Evolutionary conservation across 352 stramenopile species (phyloP).

Genomic region (Pythium vanterpoolii): DNA sequence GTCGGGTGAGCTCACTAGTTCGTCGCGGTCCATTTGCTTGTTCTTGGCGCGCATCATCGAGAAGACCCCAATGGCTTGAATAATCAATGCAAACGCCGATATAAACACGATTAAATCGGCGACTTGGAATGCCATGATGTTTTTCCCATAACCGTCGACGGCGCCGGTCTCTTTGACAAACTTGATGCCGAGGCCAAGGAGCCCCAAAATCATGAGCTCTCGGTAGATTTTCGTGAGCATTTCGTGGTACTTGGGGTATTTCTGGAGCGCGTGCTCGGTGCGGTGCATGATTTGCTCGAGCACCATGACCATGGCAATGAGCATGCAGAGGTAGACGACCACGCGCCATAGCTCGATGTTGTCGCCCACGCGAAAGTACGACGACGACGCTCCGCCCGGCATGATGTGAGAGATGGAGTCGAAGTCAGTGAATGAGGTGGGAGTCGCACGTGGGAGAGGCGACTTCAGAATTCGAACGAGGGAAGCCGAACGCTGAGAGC

Average conservation of each 20-base stretch:
- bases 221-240: slow-evolving; percentile 57
- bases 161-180: slow-evolving; percentile 24
- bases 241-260: slow-evolving; percentile 59
- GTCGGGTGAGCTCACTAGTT: slow-evolving; percentile 21
- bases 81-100: slow-evolving; percentile 27
- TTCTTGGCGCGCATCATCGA: slow-evolving; percentile 27
- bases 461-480: background rate
- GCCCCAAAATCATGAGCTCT: slow-evolving; percentile 25
- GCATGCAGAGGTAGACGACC: slow-evolving; percentile 41
- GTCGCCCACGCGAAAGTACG: slow-evolving; percentile 50
- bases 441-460: background rate
- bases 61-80: slow-evolving; percentile 31
- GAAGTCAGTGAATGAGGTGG: background rate
- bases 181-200: slow-evolving; percentile 36
- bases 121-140: slow-evolving; percentile 31
- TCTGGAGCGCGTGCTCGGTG: slow-evolving; percentile 42
- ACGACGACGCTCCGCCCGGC: slow-evolving; percentile 18
- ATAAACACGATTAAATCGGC: slow-evolving; percentile 37
- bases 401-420: background rate
- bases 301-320: slow-evolving; percentile 47
- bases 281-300: slow-evolving; percentile 47
- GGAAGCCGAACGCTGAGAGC: background rate
- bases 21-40: slow-evolving; percentile 19
- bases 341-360: slow-evolving; percentile 57
- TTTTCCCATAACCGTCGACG: slow-evolving; percentile 14